A percentile compares a stretch with the other conserved stretches of the same genome.
These are phyloP conservation scores for Cynara cardunculus DNA, from an alignment of 129 eudicot species.

Conservation along the genomic window DNA sequence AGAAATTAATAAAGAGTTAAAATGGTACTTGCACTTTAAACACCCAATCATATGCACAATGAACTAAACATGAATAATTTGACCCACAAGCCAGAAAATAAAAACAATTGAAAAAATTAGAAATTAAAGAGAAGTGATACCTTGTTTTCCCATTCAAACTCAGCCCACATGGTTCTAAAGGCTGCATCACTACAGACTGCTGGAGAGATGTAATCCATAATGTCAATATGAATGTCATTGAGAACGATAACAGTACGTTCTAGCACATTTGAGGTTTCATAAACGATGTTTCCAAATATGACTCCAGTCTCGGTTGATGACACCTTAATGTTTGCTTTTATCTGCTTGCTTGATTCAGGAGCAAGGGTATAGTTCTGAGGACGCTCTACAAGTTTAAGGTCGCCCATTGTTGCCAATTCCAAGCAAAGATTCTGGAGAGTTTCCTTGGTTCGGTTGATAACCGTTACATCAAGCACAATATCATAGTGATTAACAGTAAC, in stretches of 20 bases:
- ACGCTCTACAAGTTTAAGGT: constrained; percentile 96
- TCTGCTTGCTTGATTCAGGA: constrained; percentile 93
- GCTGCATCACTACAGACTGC: constrained; percentile 93
- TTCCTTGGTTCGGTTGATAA: constrained; percentile 90
- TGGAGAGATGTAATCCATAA: constrained; percentile 97
- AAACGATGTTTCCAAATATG: constrained; percentile 90
- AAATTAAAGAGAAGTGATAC: constrained; percentile 31
- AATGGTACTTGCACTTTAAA: neutral
- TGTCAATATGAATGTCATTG: constrained; percentile 94
- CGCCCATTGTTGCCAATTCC: constrained; percentile 99
- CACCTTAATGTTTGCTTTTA: constrained; percentile 93
- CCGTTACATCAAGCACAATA: constrained; percentile 92
- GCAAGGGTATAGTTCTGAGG: constrained; percentile 97
- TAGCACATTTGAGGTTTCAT: constrained; percentile 86
- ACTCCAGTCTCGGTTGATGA: constrained; percentile 99
- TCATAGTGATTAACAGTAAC: constrained; percentile 98
- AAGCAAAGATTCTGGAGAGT: constrained; percentile 92
- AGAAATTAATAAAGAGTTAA: neutral
- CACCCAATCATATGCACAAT: neutral
- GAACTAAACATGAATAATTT: neutral
- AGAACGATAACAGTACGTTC: constrained; percentile 90
- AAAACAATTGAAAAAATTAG: neutral
- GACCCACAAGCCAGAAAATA: neutral
- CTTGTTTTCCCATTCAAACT: constrained; percentile 99
- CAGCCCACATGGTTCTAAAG: constrained; percentile 98